These are phyloP conservation scores for Ettlia oleoabundans DNA, from an alignment of 139 green algal species.

Conservation along the genomic window DNA sequence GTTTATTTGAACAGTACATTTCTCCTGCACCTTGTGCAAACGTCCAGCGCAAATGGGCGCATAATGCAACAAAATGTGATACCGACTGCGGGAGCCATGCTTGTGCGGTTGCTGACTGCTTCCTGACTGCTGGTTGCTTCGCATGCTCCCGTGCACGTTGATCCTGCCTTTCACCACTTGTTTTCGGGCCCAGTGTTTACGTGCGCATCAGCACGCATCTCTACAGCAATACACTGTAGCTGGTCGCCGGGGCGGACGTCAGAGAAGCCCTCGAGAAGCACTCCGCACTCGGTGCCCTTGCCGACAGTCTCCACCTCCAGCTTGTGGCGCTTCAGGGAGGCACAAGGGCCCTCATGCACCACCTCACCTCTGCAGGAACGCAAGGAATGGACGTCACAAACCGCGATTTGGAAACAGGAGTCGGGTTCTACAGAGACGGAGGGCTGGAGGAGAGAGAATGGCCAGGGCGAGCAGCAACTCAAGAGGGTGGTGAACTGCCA, in stretches of 20 bases:
- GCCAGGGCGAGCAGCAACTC: not conserved
- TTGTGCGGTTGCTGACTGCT: too few relatives aligned
- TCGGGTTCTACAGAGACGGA: not conserved
- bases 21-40: too few relatives aligned
- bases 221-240: slow-evolving; percentile 51
- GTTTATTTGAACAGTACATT: too few relatives aligned
- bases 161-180: not conserved
- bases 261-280: slow-evolving; percentile 74
- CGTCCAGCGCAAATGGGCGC: too few relatives aligned
- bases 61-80: not conserved
- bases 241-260: slow-evolving; percentile 69
- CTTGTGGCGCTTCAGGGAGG: slow-evolving; percentile 78
- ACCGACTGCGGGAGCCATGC: too few relatives aligned
- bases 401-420: too few relatives aligned
- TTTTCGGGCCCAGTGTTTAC: not conserved
- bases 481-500: too few relatives aligned
- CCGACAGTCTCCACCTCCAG: slow-evolving; percentile 75
- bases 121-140: too few relatives aligned
- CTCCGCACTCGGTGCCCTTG: slow-evolving; percentile 80
- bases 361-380: slow-evolving; percentile 42
- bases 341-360: slow-evolving; percentile 62
- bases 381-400: not conserved
- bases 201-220: not conserved
- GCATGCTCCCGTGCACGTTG: too few relatives aligned
- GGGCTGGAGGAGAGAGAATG: not conserved